phyloP scores from a whole-genome alignment of 2,329 filamentous ascomycete genomes.

The Ascosphaera acerosa region DNA sequence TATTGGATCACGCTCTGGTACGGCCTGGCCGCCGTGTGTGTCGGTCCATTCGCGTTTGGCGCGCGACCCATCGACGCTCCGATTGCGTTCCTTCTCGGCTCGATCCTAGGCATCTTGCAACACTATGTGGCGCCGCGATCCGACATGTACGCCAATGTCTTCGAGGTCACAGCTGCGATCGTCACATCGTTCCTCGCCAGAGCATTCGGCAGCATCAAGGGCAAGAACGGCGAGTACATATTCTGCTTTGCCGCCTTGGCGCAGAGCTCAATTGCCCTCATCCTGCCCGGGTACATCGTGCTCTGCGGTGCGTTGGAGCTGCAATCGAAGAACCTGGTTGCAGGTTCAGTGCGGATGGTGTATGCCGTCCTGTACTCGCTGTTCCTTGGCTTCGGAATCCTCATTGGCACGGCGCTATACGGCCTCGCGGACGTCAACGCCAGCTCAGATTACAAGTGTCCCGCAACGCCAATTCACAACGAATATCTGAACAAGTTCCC shows the following conservation, averaged over 20 bases:
- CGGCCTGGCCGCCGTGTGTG: conserved; percentile 47
- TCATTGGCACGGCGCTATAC: conserved; percentile 38
- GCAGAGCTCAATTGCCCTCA: conserved; percentile 50
- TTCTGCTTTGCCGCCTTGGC: conserved; percentile 50
- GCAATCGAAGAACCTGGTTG: conserved; percentile 41
- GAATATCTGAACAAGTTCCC: conserved; percentile 31
- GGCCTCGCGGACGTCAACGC: conserved; percentile 33
- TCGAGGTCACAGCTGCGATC: conserved; percentile 37
- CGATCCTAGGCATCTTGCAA: conserved; percentile 47
- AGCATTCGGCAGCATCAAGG: conserved; percentile 38
- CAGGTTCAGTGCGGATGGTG: conserved; percentile 47
- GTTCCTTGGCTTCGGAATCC: conserved; percentile 47
- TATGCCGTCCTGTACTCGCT: conserved; percentile 51
- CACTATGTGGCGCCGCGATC: conserved; percentile 49
- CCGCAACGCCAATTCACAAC: conserved; percentile 23
- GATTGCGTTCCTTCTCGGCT: conserved; percentile 49
- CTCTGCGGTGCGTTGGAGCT: conserved; percentile 37
- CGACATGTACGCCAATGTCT: conserved; percentile 38
- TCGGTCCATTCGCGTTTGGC: conserved; percentile 58
- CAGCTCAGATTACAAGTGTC: conserved; percentile 23
- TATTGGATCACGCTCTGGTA: conserved; percentile 38
- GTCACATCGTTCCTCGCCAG: conserved; percentile 43
- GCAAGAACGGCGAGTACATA: conserved; percentile 14
- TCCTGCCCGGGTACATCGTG: conserved; percentile 42
- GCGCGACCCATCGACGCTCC: conserved; percentile 56